Base-by-base conservation (phyloP, 306 rosid species). In the Lotus japonicus region DNA sequence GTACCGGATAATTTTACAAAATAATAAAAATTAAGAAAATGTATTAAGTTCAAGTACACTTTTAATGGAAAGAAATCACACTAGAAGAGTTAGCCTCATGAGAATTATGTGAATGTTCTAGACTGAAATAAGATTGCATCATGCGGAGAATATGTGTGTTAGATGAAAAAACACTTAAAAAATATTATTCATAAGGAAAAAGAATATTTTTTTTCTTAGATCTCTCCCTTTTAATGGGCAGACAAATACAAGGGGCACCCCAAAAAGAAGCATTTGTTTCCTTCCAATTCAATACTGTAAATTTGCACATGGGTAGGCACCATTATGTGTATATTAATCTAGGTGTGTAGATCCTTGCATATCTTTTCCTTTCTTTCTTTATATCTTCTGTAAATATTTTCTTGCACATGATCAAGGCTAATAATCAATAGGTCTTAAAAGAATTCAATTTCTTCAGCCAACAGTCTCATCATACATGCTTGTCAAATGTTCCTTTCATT, bases 241-340 rank as follows among this genome's bases (percentile, higher is more conserved):
- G 69, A 70, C 80, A 80, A 66, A 50, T 35, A 23, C 71, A 66
- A 59, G 56, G 78, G 44, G 42, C 44, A 62, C 39, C 74, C 31
- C 26, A 79, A 48, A 39, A 50, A 39, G 83, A 23, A 57, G 72
- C 72, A 60, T 53, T 59, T 71, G 75, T 72, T 80, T 80, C 64
- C 43, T 65, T 59, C 26, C 65, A 68, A 60, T 54, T 44, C 71
- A 71, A 36, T 52, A 63, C 62, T 58, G 49, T 62, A 54, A 62
- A 67, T 26, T 56, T 55, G 70, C 82, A 72, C 82, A 77, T 81
- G 82, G 61, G 64, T 73, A 76, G 70, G 70, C 76, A 81, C 72
- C 61, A 38, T 59, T 41, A 41, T n/a, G n/a, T n/a, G n/a, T n/a
- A n/a, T n/a, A n/a, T n/a, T n/a, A 44, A 21, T 58, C 38, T 71